These are phyloP conservation scores for Euphrasia arctica DNA, from an alignment of 305 asterid genomes.

Conservation along the genomic window DNA sequence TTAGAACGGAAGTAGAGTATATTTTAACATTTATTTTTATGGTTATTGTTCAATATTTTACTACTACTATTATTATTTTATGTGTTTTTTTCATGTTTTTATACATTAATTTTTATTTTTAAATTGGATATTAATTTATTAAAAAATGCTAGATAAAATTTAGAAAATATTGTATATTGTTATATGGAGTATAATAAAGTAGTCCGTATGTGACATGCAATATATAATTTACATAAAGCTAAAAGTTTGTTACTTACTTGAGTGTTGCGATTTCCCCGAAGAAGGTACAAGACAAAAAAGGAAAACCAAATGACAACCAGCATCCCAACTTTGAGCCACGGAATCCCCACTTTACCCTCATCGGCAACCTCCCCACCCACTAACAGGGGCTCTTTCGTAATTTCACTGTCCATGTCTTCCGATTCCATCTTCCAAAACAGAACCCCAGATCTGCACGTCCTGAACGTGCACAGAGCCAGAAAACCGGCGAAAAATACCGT, in stretches of 20 bases:
- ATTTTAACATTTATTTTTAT: too few relatives aligned
- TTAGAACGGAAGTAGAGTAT: too few relatives aligned
- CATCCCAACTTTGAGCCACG: conserved; percentile 55
- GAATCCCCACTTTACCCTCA: conserved; percentile 27
- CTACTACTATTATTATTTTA: too few relatives aligned
- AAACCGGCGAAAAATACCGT: conserved; percentile 53
- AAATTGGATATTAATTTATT: too few relatives aligned
- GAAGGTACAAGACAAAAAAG: conserved; percentile 49
- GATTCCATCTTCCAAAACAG: conserved; percentile 53
- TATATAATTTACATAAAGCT: too few relatives aligned
- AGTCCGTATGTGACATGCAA: too few relatives aligned
- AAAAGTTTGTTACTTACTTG: conserved; percentile 36
- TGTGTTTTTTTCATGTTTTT: too few relatives aligned
- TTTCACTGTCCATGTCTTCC: conserved; percentile 26
- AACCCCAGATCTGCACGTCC: conserved; percentile 55
- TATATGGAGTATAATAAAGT: too few relatives aligned
- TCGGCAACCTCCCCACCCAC: conserved; percentile 6
- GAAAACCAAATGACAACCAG: conserved; percentile 57
- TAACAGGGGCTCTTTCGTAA: conserved; percentile 32
- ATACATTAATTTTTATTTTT: too few relatives aligned
- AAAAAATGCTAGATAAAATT: too few relatives aligned
- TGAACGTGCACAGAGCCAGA: conserved; percentile 59
- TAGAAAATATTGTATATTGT: too few relatives aligned
- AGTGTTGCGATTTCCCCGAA: conserved; percentile 68
- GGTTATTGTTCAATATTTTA: too few relatives aligned